Base-by-base conservation (phyloP, 2,329 filamentous ascomycete genomes). In the Pseudogymnoascus sp. region DNA sequence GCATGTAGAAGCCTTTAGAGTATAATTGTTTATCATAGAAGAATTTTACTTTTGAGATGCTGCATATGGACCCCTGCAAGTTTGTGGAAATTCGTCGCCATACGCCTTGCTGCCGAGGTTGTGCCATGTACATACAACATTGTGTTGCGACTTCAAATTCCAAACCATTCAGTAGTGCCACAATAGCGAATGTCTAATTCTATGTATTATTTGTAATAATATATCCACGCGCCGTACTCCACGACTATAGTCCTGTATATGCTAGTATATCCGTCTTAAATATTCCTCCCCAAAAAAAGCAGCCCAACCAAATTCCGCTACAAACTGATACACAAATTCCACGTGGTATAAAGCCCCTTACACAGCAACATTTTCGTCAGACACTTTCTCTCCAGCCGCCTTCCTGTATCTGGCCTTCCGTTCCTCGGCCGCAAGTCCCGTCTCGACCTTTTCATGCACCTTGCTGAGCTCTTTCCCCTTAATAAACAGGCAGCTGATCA, bases 371-470 rank as follows among this genome's bases (percentile, higher is more conserved):
- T 64, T 64, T 60, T 64, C 63, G 24, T 63, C 62, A 26, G 39
- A 15, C 17, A 41, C 11, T 9, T n/a, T 44, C 47, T 62, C 62
- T 6, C 17, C 50, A 13, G 33, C 47, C 21, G 35, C 64, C 60
- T 62, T 65, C 31, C 64, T 63, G 36, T 63, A 63, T 39, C 66
- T 60, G 8, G 58, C 39, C 60, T 62, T 66, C 35, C 68, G 50
- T 31, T 60, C 64, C 40, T 66, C 60, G 11, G 63, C 60, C 6
- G 59, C 63, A 6, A 66, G 58, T 0, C 81, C 81, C 3, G 81
- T 83, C 69, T 75, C 79, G 5, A 77, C 81, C 68, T 81, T 77
- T 5, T 74, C 73, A 66, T 83, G 80, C 64, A 80, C 78, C 57
- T 74, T 77, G 47, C 73, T 80, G 67, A 84, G 66, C 3, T 72